phyloP scores from a whole-genome alignment of 164 flowering plant species.

The Berberis vulgaris region DNA sequence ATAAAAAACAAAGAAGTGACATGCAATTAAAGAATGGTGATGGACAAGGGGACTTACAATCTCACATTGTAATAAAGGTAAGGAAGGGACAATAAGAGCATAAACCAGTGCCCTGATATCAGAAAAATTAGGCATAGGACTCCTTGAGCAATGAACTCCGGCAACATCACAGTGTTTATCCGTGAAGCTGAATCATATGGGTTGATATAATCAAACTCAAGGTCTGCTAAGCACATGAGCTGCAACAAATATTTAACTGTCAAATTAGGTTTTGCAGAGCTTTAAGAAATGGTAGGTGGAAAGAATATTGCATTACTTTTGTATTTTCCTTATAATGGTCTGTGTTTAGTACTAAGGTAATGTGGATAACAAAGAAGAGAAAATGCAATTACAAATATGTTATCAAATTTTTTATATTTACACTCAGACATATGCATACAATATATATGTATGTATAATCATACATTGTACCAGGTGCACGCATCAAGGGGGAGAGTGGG shows the following conservation, averaged over 20 bases:
- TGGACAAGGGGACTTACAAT: constrained; percentile 47
- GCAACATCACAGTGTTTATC: constrained; percentile 66
- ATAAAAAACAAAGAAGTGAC: not conserved
- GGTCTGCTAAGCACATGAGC: constrained; percentile 95
- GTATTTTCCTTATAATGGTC: too few species aligned
- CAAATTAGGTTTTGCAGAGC: not conserved
- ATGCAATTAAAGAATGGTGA: constrained; percentile 1
- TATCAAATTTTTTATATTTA: too few species aligned
- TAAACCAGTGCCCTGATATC: constrained; percentile 82
- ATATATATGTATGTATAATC: too few species aligned
- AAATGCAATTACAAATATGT: too few species aligned
- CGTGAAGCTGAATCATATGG: constrained; percentile 89
- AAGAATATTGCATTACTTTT: not conserved
- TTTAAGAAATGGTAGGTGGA: not conserved
- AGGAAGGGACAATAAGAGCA: constrained; percentile 62
- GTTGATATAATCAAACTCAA: constrained; percentile 92
- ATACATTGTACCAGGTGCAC: too few species aligned
- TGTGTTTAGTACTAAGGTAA: too few species aligned
- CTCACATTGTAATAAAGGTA: constrained; percentile 70
- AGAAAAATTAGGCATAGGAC: constrained; percentile 56
- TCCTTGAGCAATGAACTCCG: constrained; percentile 71
- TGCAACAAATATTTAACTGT: constrained; percentile 30
- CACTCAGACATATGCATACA: too few species aligned
- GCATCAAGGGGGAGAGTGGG: too few species aligned
- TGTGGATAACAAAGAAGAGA: too few species aligned